A percentile compares a stretch with the other conserved stretches of the same genome.
Conservation (phyloP, 2,329 filamentous ascomycete species). For the Verticillium nonalfalfae region DNA sequence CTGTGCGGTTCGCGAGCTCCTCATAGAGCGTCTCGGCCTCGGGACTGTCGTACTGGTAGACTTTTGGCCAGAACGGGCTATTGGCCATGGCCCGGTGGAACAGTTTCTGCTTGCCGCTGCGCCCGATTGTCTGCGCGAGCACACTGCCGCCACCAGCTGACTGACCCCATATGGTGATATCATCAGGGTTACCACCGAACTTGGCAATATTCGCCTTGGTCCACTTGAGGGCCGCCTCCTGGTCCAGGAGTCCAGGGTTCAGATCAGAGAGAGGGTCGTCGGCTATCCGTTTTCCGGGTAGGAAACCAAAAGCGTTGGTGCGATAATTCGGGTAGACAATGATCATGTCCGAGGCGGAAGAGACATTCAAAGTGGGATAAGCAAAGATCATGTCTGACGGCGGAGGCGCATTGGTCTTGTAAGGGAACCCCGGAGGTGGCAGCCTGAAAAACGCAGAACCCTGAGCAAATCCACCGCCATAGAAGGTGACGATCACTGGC, state of each 20-base stretch:
- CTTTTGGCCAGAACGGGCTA: conserved; percentile 54
- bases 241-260: conserved; percentile 39
- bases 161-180: conserved; percentile 20
- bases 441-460: conserved; percentile 48
- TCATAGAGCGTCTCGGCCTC: conserved; percentile 46
- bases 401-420: background rate
- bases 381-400: background rate
- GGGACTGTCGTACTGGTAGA: conserved; percentile 41
- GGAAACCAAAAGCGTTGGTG: conserved; percentile 50
- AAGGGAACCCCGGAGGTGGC: conserved; percentile 37
- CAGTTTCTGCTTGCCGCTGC: conserved; percentile 8
- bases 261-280: conserved; percentile 35
- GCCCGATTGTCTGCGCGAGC: conserved; percentile 9
- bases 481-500: conserved; percentile 55
- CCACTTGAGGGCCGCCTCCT: conserved; percentile 19
- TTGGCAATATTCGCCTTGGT: conserved; percentile 16
- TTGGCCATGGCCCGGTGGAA: conserved; percentile 24
- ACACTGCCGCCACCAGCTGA: conserved; percentile 18
- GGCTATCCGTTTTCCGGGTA: conserved; percentile 41
- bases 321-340: conserved; percentile 45
- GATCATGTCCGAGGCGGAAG: conserved; percentile 38
- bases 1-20: conserved; percentile 35
- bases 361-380: conserved; percentile 53
- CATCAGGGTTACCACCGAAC: conserved; percentile 19
- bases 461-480: conserved; percentile 55